Base-by-base conservation (phyloP, 306 rosid genomes). In the Begonia fuchsioides region DNA sequence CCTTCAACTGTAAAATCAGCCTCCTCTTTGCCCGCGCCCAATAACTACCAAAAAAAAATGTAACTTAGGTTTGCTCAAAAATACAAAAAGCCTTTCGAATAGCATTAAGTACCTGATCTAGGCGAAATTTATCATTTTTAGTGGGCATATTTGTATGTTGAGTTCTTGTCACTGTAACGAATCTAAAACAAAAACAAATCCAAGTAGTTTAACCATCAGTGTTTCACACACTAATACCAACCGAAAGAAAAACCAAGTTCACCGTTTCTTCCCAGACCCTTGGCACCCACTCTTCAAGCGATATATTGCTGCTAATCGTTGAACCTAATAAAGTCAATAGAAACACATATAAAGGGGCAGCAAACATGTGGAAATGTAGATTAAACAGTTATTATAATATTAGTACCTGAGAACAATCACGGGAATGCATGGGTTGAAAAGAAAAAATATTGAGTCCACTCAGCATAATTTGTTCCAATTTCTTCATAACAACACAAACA, bases 391-490 rank as follows among this genome's bases (percentile, higher is more conserved):
- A 56, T 15, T 39, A 11, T 44, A 56, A 38, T 49, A 17, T 39
- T 17, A 43, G 15, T 64, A 90, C 97, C 95, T 79, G 97, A 47
- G 81, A 56, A 68, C 97, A 90, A 69, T 81, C 97, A 47, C 79
- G 74, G 54, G 82, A 61, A 67, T 84, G 94, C 92, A 81, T 84
- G 55, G 97, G 93, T 61, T 74, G 82, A 71, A 90, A 84, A 61
- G 87, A 72, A 71, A 70, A 81, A 47, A 79, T 76, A 60, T 90
- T 94, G 49, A 65, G 75, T 65, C 68, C 67, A 60, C 63, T 69
- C 77, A 56, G 64, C 55, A 84, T 92, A 63, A 90, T 69, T 62
- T 67, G 79, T 56, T 90, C 82, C 60, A 90, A 51, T 84, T 74
- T 81, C 97, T 90, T 65, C 60, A 67, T 58, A 50, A 54, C 50